Evolutionary conservation across 1,139 yeast species (phyloP).

Genomic region (Yamadazyma friedrichii): DNA sequence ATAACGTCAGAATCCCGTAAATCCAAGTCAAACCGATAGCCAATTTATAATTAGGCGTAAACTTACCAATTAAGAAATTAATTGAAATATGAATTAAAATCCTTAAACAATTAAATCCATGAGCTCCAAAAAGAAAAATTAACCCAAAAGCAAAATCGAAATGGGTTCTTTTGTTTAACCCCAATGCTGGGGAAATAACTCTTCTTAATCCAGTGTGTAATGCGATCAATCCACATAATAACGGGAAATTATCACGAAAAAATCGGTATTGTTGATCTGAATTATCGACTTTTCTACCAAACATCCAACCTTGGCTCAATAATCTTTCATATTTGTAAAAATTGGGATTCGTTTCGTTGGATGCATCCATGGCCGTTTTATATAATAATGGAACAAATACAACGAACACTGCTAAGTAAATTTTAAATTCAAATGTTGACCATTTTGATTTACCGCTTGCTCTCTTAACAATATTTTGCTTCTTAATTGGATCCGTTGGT

Average conservation of each 20-base stretch:
- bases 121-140: conserved; percentile 67
- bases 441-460: conserved; percentile 61
- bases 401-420: conserved; percentile 62
- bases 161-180: conserved; percentile 34
- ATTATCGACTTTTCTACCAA: conserved; percentile 81
- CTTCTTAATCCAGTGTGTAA: conserved; percentile 56
- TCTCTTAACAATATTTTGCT: conserved; percentile 36
- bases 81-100: conserved; percentile 56
- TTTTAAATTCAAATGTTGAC: conserved; percentile 69
- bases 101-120: conserved; percentile 72
- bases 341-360: conserved; percentile 75
- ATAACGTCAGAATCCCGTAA: conserved; percentile 73
- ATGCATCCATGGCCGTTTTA: conserved; percentile 78
- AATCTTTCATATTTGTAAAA: conserved; percentile 61
- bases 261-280: conserved; percentile 88
- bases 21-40: conserved; percentile 59
- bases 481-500: conserved; percentile 44
- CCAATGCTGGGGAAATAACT: conserved; percentile 20
- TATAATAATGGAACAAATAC: conserved; percentile 80
- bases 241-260: conserved; percentile 75
- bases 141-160: conserved; percentile 78
- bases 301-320: conserved; percentile 72
- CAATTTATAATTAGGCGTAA: conserved; percentile 25
- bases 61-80: conserved; percentile 54
- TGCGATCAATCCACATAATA: conserved; percentile 53